Base-by-base conservation (phyloP, 768 basidiomycete species). In the Serendipita vermifera region DNA sequence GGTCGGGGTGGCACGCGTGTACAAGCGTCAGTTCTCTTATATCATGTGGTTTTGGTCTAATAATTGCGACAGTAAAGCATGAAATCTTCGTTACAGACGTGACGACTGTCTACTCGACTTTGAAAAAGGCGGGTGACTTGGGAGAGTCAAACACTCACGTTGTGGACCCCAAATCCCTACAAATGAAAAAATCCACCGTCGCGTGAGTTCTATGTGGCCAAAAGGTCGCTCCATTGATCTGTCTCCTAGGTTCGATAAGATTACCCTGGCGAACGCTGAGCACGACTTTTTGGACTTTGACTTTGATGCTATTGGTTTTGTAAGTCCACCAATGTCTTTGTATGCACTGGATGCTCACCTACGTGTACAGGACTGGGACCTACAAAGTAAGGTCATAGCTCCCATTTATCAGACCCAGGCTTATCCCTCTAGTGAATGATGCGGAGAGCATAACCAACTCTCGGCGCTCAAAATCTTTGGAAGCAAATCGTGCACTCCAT, bases 51-150 rank as follows among this genome's bases (percentile, higher is more conserved):
- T 20, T 29, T 51, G 11, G 17, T 43, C 43, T 9, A 35, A 40
- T 57, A 20, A 48, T 15, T 7, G 58, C 20, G 65, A 17, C 56
- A 89, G 87, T 87, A 60, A 89, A 89, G 66, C 83, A 89, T 70
- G 87, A 90, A 39, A 80, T 88, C 4, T 83, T 93, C 60, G 69
- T 84, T 63, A 74, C 78, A 15, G 91, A 94, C 66, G 86, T 91
- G 33, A 83, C 80, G 32, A 77, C 74, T 17, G 90, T 87, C 63
- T 87, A 84, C 60, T 72, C 80, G 35, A 75, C 83, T 9, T 72
- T 94, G 41, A 89, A 87, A 71, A 86, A 86, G 64, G 78, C 85
- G 3, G 77, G 46, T 15, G 46, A 51, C 31, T n/a, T 51, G 20
- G 46, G 46, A 5, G n/a, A n/a, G n/a, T n/a, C n/a, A n/a, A 9